Base-by-base conservation (phyloP, 2,329 filamentous ascomycete genomes). In the Scedosporium aurantiacum region DNA sequence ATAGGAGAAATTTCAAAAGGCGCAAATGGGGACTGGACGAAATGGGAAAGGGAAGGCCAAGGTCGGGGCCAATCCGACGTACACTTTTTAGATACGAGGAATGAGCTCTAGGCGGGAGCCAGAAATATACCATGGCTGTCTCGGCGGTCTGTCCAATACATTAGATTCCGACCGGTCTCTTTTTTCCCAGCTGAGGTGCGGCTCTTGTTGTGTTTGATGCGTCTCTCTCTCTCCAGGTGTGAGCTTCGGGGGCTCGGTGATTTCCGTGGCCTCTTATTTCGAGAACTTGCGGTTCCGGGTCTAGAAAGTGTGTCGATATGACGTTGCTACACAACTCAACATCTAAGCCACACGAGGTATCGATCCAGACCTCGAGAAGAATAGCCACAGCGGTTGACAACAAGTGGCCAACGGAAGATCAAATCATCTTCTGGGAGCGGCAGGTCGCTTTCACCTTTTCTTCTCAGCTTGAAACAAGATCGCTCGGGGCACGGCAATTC, bases 101-200 rank as follows among this genome's bases (percentile, higher is more conserved):
- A 52, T 54, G 28, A 54, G 58, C 45, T 40, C 23, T 23, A 55
- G 45, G 47, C 45, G 32, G 47, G 54, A 32, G 47, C 47, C 58
- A 50, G 58, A 50, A 60, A 60, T 59, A 60, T 41, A 60, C 58
- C 58, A 60, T 60, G 58, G 37, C 45, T 37, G 25, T 60, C 47
- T 54, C 47, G 58, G 32, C 58, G 58, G 47, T 60, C 23, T 60
- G 21, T 60, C 43, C 58, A 60, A 60, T 52, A 27, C 58, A 52
- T 50, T 28, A 40, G 27, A 18, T 57, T 57, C 25, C 43, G 25
- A 41, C 23, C 57, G 37, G 21, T 58, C 40, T 37, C 25, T 12
- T 41, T n/a, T 12, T 41, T n/a, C 14, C 18, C 4, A 16, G 21
- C 41, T 8, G 37, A 41, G n/a, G 25, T 40, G 43, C 40, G 5